Percentiles rank a stretch among this genome's conserved stretches.
These are phyloP conservation scores for Colletotrichum musicola DNA, from an alignment of 2,329 filamentous ascomycete genomes.

Conservation along the genomic window DNA sequence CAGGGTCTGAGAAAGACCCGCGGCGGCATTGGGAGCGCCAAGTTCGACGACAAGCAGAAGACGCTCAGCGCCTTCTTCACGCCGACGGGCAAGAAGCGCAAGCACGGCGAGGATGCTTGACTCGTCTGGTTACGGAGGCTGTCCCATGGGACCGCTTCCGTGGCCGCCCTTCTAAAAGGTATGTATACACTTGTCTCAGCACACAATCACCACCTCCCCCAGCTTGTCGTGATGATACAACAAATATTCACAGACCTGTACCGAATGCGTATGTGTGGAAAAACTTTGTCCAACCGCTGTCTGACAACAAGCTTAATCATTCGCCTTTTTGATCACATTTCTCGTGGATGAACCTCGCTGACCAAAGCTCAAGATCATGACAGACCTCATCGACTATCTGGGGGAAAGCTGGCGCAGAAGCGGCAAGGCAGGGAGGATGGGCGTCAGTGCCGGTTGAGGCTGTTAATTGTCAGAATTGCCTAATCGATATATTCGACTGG, in stretches of 20 bases:
- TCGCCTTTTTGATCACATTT: conserved; percentile 22
- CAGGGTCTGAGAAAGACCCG: conserved; percentile 80
- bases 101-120: conserved; percentile 48
- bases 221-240: conserved; percentile 77
- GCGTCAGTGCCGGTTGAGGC: no score
- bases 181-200: conserved; percentile 45
- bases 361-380: conserved; percentile 1
- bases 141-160: neutral
- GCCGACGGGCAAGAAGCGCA: conserved; percentile 62
- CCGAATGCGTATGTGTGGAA: conserved; percentile 78
- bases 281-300: conserved; percentile 85
- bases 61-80: conserved; percentile 82
- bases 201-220: conserved; percentile 1
- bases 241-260: conserved; percentile 86
- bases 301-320: conserved; percentile 62
- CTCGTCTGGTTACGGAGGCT: neutral
- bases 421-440: no score
- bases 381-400: neutral
- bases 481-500: no score
- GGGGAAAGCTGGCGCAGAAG: no score
- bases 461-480: no score
- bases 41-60: conserved; percentile 80
- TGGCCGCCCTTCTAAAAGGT: conserved; percentile 49
- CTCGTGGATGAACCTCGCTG: conserved; percentile 21
- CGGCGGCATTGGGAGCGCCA: conserved; percentile 84